Conservation (phyloP, 2,329 filamentous ascomycete genomes). For the Aspergillus alliaceus region DNA sequence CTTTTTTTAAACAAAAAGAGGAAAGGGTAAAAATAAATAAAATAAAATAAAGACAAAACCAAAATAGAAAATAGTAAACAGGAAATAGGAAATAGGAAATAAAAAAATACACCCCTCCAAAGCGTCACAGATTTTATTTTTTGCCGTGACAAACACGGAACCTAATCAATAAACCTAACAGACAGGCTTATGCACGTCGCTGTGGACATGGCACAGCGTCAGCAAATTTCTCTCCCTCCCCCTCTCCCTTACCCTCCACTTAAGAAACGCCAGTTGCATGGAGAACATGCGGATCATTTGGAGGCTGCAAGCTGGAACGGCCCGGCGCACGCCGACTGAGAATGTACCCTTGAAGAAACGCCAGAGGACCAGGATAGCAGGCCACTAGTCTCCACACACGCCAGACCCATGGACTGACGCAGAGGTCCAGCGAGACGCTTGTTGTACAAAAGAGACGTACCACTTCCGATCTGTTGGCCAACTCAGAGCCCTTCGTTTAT, state of each 20-base stretch:
- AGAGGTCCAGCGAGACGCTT: conserved; percentile 14
- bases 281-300: conserved; percentile 43
- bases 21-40: conserved; percentile 11
- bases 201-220: conserved; percentile 34
- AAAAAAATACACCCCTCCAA: conserved; percentile 9
- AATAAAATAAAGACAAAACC: too few species aligned
- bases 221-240: conserved; percentile 33
- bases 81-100: too few species aligned
- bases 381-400: conserved; percentile 23
- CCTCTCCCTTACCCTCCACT: conserved; percentile 34
- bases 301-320: conserved; percentile 49
- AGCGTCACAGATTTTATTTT: conserved; percentile 19
- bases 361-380: conserved; percentile 27
- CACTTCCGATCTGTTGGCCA: conserved; percentile 1
- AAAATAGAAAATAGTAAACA: too few species aligned
- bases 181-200: conserved; percentile 39
- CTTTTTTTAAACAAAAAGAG: conserved; percentile 11
- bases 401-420: conserved; percentile 22
- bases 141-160: conserved; percentile 35
- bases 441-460: conserved; percentile 23
- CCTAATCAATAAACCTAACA: conserved; percentile 39
- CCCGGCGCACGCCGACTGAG: conserved; percentile 45
- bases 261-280: conserved; percentile 29
- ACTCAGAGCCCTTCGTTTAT: neutral
- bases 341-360: conserved; percentile 38